These are phyloP conservation scores for Sequoiadendron giganteum DNA, from an alignment of 75 land plant genomes.

Conservation along the genomic window DNA sequence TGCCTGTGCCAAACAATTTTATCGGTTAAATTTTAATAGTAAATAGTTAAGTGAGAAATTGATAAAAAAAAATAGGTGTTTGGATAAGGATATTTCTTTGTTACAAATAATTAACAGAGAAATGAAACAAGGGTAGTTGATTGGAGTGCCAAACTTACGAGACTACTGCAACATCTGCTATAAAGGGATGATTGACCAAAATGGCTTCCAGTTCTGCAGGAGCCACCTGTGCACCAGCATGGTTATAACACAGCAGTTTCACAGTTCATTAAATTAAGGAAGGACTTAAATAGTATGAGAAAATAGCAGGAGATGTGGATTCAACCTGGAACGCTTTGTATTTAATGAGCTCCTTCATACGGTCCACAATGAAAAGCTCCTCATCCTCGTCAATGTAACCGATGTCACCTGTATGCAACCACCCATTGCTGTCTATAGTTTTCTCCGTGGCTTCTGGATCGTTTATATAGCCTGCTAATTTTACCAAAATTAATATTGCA, in stretches of 20 bases:
- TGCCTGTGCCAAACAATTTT: constrained; percentile 24
- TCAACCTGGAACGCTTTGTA: constrained; percentile 81
- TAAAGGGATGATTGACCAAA: constrained; percentile 45
- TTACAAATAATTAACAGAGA: background rate
- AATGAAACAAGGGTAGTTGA: background rate
- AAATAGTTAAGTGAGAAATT: background rate
- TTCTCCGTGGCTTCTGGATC: constrained; percentile 55
- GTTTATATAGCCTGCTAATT: constrained; percentile 59
- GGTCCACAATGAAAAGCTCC: constrained; percentile 78
- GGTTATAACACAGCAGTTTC: background rate
- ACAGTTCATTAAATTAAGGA: too few species aligned
- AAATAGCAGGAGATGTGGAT: too few species aligned
- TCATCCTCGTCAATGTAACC: constrained; percentile 84
- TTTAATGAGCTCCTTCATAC: constrained; percentile 86
- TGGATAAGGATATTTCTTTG: too few species aligned
- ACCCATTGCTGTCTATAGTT: constrained; percentile 75
- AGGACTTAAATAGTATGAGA: too few species aligned
- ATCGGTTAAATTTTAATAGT: background rate
- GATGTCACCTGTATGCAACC: constrained; percentile 85
- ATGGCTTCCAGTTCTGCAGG: constrained; percentile 86
- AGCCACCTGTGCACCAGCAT: constrained; percentile 46
- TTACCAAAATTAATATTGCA: too few species aligned
- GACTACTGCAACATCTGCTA: constrained; percentile 81
- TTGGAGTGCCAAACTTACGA: constrained; percentile 43
- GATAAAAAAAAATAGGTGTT: too few species aligned